A percentile compares a stretch with the other conserved stretches of the same genome.
Conservation (phyloP, 129 eudicot species). For the Flaveria linearis region DNA sequence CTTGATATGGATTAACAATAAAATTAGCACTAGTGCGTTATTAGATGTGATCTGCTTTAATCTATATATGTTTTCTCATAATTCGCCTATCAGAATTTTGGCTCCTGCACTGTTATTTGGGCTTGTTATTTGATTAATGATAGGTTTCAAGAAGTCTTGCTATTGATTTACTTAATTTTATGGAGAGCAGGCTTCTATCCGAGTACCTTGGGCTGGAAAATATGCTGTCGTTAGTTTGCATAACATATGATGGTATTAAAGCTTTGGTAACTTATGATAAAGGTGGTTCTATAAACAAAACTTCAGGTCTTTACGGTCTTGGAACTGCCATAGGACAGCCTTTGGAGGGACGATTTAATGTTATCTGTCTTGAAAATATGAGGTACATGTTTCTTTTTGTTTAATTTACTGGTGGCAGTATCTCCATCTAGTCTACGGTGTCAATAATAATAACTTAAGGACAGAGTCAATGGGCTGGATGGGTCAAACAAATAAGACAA, state of each 20-base stretch:
- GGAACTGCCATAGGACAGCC: constrained; percentile 60
- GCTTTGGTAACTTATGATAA: constrained; percentile 60
- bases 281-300: constrained; percentile 51
- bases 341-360: constrained; percentile 57
- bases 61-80: neutral
- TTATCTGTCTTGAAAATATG: constrained; percentile 68
- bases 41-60: neutral
- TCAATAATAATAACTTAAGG: neutral
- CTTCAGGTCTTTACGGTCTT: constrained; percentile 72
- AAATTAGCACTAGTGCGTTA: neutral
- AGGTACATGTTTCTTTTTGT: constrained; percentile 40
- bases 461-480: neutral
- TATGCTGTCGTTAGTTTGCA: constrained; percentile 81
- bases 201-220: constrained; percentile 69
- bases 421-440: neutral
- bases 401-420: neutral
- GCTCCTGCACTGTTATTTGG: neutral
- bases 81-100: neutral
- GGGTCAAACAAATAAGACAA: neutral
- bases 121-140: constrained; percentile 9
- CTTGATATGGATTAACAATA: neutral
- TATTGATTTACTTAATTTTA: neutral
- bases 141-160: constrained; percentile 12
- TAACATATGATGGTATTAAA: constrained; percentile 56
- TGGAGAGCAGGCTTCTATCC: constrained; percentile 45